Conservation (phyloP, 2,329 filamentous ascomycete species). For the Fonsecaea pedrosoi region DNA sequence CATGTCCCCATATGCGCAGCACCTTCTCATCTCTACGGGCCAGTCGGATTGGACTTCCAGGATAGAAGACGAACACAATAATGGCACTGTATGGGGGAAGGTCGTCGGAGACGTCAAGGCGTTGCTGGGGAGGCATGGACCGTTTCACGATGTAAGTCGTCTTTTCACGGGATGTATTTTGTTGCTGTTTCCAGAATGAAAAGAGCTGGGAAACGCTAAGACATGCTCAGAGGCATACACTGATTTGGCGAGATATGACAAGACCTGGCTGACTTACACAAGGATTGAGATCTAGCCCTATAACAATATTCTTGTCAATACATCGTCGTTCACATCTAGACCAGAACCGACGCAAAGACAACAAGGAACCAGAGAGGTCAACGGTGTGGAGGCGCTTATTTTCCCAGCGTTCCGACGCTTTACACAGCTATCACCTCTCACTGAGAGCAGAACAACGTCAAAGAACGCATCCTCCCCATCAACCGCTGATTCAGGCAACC, state of each 20-base stretch:
- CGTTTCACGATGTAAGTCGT: conserved; percentile 66
- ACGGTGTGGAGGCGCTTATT: conserved; percentile 68
- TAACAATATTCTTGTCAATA: conserved; percentile 78
- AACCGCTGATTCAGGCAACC: conserved; percentile 41
- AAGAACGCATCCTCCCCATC: background rate
- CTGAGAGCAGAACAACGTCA: background rate
- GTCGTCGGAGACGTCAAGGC: conserved; percentile 71
- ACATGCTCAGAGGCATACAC: background rate
- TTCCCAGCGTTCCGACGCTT: conserved; percentile 85
- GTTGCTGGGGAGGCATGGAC: conserved; percentile 69
- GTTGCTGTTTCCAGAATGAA: background rate
- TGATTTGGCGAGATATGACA: background rate
- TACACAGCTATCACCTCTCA: conserved; percentile 59
- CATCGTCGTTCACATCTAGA: conserved; percentile 67
- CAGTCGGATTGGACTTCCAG: conserved; percentile 79
- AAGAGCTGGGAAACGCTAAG: background rate
- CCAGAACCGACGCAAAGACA: conserved; percentile 32
- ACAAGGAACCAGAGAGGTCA: conserved; percentile 34
- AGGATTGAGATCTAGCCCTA: conserved; percentile 68
- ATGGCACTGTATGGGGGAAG: conserved; percentile 51
- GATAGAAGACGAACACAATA: conserved; percentile 78
- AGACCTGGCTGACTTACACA: conserved; percentile 33
- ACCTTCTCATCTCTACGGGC: conserved; percentile 83
- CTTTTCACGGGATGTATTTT: background rate
- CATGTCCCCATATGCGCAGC: conserved; percentile 79